Evolutionary conservation across 176 grass and related monocot genomes (phyloP).

Genomic region (Hsuehochloa calcarea): DNA sequence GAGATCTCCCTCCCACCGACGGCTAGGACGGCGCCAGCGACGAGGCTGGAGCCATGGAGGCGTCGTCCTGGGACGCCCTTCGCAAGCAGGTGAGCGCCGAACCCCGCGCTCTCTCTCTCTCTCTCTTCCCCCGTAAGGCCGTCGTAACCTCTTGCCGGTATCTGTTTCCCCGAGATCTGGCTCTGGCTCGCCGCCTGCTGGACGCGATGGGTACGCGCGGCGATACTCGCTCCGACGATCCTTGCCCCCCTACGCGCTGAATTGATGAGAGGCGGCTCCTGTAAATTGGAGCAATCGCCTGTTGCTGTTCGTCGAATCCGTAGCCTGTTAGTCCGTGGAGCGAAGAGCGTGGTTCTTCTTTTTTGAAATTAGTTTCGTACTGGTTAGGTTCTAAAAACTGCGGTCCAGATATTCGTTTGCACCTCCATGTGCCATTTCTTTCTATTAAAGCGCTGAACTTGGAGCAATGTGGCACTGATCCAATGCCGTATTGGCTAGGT

Average conservation of each 20-base stretch:
- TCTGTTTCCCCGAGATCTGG: conserved; percentile 13
- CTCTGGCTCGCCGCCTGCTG: too few relatives aligned
- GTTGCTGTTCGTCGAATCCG: not conserved
- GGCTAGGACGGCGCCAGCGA: conserved; percentile 12
- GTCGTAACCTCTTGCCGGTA: not conserved
- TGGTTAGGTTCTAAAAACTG: not conserved
- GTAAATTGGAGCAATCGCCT: not conserved
- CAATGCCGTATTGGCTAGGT: not conserved
- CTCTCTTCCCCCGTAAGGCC: not conserved
- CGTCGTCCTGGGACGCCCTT: conserved; percentile 96
- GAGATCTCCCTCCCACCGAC: conserved; percentile 13
- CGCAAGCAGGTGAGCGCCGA: conserved; percentile 77
- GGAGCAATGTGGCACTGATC: conserved; percentile 19
- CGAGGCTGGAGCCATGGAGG: conserved; percentile 57
- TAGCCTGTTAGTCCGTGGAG: not conserved
- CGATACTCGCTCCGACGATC: not conserved
- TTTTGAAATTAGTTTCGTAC: not conserved
- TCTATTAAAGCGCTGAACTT: not conserved
- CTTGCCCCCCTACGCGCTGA: not conserved
- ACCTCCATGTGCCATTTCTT: not conserved
- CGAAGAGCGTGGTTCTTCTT: not conserved
- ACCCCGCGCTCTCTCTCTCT: not conserved
- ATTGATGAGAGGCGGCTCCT: not conserved
- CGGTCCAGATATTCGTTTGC: not conserved
- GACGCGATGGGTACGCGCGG: not conserved